Evolutionary conservation across 1,284 basidiomycete species (phyloP).

Genomic region (Sporisorium exsertum): DNA sequence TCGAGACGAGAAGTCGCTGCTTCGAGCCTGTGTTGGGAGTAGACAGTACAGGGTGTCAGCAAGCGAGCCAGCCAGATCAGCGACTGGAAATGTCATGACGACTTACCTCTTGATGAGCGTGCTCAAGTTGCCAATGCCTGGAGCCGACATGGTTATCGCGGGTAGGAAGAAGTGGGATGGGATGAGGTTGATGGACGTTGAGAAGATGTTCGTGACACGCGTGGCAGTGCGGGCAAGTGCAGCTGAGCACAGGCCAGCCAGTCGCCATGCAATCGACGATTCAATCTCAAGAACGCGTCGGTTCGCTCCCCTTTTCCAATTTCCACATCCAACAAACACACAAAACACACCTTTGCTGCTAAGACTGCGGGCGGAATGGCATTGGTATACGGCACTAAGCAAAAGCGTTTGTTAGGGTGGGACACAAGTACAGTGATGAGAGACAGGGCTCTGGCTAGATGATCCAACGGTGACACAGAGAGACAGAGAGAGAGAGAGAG

Average conservation of each 20-base stretch:
- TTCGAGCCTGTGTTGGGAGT: slow-evolving; percentile 72
- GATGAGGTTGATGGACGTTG: slow-evolving; percentile 15
- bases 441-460: not conserved
- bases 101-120: slow-evolving; percentile 67
- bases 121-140: slow-evolving; percentile 64
- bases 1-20: slow-evolving; percentile 94
- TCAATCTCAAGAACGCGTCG: not conserved
- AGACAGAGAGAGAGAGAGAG: not conserved
- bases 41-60: slow-evolving; percentile 5
- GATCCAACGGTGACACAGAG: slow-evolving; percentile 1
- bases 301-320: not conserved
- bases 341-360: not conserved
- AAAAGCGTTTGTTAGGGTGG: not conserved
- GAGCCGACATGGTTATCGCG: slow-evolving; percentile 43
- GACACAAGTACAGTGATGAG: slow-evolving; percentile 5
- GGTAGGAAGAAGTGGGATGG: not conserved
- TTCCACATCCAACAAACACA: not conserved
- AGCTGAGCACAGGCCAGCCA: slow-evolving; percentile 9
- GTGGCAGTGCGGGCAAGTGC: slow-evolving; percentile 12
- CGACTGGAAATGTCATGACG: too few species aligned
- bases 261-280: not conserved
- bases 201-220: slow-evolving; percentile 8
- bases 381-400: slow-evolving; percentile 10
- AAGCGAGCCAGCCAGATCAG: not conserved
- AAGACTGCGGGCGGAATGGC: not conserved